A percentile compares a stretch with the other conserved stretches of the same genome.
Conservation (phyloP, 1,284 basidiomycete species). For the Heterobasidion irregulare region DNA sequence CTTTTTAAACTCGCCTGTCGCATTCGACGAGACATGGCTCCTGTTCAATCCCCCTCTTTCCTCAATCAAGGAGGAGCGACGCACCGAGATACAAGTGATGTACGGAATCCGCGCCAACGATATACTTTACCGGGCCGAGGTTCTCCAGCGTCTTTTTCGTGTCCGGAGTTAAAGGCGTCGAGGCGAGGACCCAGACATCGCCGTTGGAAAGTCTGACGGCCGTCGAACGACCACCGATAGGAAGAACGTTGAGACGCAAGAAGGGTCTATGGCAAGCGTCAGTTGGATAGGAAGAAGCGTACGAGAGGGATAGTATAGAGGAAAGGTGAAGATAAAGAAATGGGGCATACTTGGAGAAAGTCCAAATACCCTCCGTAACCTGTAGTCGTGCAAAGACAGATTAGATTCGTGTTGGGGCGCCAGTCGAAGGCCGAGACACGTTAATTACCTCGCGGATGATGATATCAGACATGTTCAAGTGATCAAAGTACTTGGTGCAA, state of each 20-base stretch:
- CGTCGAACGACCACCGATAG: conserved; percentile 77
- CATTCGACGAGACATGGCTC: neutral
- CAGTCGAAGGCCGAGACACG: neutral
- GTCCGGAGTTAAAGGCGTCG: conserved; percentile 68
- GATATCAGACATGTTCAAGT: neutral
- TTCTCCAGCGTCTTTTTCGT: conserved; percentile 67
- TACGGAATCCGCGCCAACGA: conserved; percentile 54
- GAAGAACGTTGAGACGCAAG: conserved; percentile 57
- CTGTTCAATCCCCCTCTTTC: neutral
- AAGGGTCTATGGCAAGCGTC: conserved; percentile 42
- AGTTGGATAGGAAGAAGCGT: neutral
- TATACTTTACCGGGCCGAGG: conserved; percentile 73
- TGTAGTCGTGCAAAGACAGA: neutral
- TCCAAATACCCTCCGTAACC: conserved; percentile 48
- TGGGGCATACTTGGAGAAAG: conserved; percentile 51
- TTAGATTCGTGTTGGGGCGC: neutral
- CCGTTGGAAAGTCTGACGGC: conserved; percentile 69
- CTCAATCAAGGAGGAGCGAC: conserved; percentile 7
- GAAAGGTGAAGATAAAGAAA: neutral
- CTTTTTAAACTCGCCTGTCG: conserved; percentile 58
- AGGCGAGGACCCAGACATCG: conserved; percentile 82
- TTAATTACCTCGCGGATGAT: neutral
- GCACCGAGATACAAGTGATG: conserved; percentile 61
- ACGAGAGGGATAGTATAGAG: neutral
- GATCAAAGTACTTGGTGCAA: too few relatives aligned